Base-by-base conservation (phyloP, 1,284 basidiomycete species). In the Cutaneotrichosporon sp. region DNA sequence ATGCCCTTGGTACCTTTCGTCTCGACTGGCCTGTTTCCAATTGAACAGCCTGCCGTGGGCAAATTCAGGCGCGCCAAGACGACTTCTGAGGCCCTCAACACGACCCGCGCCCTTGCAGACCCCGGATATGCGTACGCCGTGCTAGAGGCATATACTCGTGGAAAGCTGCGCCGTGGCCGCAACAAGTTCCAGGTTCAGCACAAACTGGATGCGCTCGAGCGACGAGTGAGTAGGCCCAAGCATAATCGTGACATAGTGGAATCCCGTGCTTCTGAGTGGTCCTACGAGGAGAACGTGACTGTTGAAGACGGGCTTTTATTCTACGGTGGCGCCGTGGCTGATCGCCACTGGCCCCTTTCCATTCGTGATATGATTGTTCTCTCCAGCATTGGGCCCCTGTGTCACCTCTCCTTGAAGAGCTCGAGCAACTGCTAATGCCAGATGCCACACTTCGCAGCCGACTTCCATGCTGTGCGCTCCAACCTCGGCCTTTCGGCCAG, bases 191-290 rank as follows among this genome's bases (percentile, higher is more conserved):
- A 71, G 42, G 57, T 68, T 19, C 47, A 55, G 16, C 34, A 49
- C 17, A 73, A 73, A 60, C 56, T 72, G n/a, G 52, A 59, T 22
- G 6, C 48, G 14, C 49, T 70, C 14, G 70, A 72, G 52, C 48
- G 54, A 25, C 59, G 64, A 41, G 70, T 71, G 49, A 42, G 55
- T 46, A 19, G n/a, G n/a, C n/a, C n/a, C n/a, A n/a, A n/a, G n/a
- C n/a, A n/a, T n/a, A n/a, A n/a, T n/a, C n/a, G n/a, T n/a, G n/a
- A n/a, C n/a, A n/a, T n/a, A n/a, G n/a, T n/a, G n/a, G n/a, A n/a
- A n/a, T n/a, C n/a, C n/a, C n/a, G n/a, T n/a, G n/a, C n/a, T n/a
- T n/a, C n/a, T n/a, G n/a, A n/a, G n/a, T n/a, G n/a, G n/a, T n/a
- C n/a, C n/a, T n/a, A n/a, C n/a, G n/a, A n/a, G n/a, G n/a, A n/a